Conservation (phyloP, 2,329 filamentous ascomycete genomes). For the Microcera coccophila region DNA sequence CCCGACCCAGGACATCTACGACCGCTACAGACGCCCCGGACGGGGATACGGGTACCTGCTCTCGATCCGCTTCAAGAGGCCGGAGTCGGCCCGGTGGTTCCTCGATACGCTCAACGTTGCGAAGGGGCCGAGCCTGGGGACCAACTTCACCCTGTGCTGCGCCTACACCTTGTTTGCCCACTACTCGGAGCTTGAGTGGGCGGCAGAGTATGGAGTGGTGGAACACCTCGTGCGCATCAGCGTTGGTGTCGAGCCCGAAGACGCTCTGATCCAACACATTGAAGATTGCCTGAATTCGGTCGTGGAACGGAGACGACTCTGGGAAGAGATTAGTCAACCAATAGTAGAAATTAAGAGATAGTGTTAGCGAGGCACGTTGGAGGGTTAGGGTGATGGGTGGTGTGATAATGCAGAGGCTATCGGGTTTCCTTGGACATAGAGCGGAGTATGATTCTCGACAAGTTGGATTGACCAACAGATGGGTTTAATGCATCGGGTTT, state of each 20-base stretch:
- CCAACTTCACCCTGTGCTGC: conserved; percentile 43
- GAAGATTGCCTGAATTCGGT: too few species aligned
- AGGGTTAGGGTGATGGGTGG: too few species aligned
- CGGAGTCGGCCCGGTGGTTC: conserved; percentile 39
- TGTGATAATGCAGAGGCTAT: too few species aligned
- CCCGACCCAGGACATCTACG: conserved; percentile 32
- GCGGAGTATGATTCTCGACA: too few species aligned
- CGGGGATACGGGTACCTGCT: conserved; percentile 52
- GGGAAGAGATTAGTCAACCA: too few species aligned
- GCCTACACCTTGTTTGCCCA: conserved; percentile 41
- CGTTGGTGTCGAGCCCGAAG: conserved; percentile 41
- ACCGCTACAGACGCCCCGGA: conserved; percentile 30
- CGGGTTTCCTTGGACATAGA: too few species aligned
- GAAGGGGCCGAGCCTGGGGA: conserved; percentile 49
- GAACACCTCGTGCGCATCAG: conserved; percentile 42
- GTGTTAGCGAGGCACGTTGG: too few species aligned
- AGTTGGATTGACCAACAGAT: too few species aligned
- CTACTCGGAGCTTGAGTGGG: conserved; percentile 35
- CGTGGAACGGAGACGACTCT: too few species aligned
- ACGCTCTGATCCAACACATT: conserved; percentile 27
- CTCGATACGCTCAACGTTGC: conserved; percentile 46
- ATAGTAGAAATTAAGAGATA: too few species aligned
- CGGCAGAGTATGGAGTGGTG: conserved; percentile 36
- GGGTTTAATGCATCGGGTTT: too few species aligned
- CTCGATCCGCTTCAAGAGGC: conserved; percentile 44